Evolutionary conservation across 371 early-diverging fungal species (phyloP), one percentile per base, ranked within the genome.

Genomic region (Apophysomyces sp.): DNA sequence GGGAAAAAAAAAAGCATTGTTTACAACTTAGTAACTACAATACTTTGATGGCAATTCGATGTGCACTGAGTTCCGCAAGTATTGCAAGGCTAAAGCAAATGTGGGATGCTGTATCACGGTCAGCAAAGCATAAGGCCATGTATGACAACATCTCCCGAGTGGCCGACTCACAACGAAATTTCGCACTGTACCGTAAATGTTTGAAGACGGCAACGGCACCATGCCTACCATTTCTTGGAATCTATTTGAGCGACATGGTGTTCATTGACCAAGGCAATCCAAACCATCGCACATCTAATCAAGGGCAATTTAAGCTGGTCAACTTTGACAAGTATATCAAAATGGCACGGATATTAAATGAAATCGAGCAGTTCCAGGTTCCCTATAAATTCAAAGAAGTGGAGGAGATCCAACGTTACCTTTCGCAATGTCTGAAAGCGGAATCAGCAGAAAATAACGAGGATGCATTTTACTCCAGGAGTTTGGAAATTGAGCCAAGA

Each of bases 221-320:
- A 2, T 88, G 89, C 36, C 68, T 94, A 6, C 95, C 94, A 0
- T 94, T 92, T 60, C 68, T 94, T 24, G 95, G 94, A 18, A 71
- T 94, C n/a, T 94, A 89, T 56, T 76, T 96, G 31, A 92, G 93
- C 5, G 95, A 96, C 63, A 74, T 96, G 68, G 93, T 92, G 0
- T 94, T 94, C 69, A 89, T 90, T 31, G 90, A 80, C 28, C 77
- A 80, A 52, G 77, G 79, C 32, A 81, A 81, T 54, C 36, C 77
- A 27, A 73, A 78, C 58, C 44, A 65, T 44, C 78, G 78, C 30
- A 66, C 66, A 6, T 71, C 78, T 18, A 66, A 66, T 34, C 62
- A 63, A 9, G 77, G 78, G 3, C 53, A 63, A 21, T 21, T 18
- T 12, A 55, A 66, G 41, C 74, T 92, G 15, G 86, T 93, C 67